Percentiles rank a stretch among this genome's conserved stretches.
Evolutionary conservation across 2,329 filamentous ascomycete species (phyloP).

Genomic region (Epichloe sp.): DNA sequence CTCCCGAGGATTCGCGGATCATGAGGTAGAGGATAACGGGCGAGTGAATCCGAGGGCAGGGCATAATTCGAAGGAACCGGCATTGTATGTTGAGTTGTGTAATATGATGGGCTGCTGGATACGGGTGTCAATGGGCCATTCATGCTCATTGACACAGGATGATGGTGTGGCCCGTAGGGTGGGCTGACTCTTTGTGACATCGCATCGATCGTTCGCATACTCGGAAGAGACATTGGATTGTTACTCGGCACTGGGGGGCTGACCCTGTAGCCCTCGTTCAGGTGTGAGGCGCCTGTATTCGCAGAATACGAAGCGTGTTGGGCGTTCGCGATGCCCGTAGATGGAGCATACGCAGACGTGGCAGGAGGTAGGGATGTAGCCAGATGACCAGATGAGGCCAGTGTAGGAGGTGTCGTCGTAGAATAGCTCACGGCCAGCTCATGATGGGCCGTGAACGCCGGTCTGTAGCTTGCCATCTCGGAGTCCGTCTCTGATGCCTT

Average conservation of each 20-base stretch:
- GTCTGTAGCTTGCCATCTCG: conserved; percentile 22
- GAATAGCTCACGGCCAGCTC: conserved; percentile 17
- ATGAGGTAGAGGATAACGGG: conserved; percentile 33
- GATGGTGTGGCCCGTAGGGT: conserved; percentile 17
- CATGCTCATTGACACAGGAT: conserved; percentile 24
- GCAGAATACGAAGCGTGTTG: conserved; percentile 21
- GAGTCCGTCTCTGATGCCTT: conserved; percentile 16
- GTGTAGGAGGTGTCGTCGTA: conserved; percentile 4
- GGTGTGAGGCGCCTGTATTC: conserved; percentile 12
- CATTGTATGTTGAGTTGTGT: conserved; percentile 25
- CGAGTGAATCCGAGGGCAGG: conserved; percentile 29
- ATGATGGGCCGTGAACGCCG: conserved; percentile 10
- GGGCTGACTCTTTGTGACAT: conserved; percentile 14
- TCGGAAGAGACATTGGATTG: conserved; percentile 22
- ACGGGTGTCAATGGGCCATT: conserved; percentile 18
- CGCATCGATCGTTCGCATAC: conserved; percentile 28
- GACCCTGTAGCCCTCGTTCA: conserved; percentile 17
- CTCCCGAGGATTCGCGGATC: conserved; percentile 35
- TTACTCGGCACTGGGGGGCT: conserved; percentile 17
- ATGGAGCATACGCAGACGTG: conserved; percentile 9
- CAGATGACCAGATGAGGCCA: conserved; percentile 4
- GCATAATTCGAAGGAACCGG: conserved; percentile 23
- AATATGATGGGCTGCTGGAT: conserved; percentile 27
- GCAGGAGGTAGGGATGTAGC: conserved; percentile 6
- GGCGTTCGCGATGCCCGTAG: conserved; percentile 11